These are phyloP conservation scores for Exophiala dermatitidis DNA, from an alignment of 2,329 filamentous ascomycete species.

Conservation along the genomic window DNA sequence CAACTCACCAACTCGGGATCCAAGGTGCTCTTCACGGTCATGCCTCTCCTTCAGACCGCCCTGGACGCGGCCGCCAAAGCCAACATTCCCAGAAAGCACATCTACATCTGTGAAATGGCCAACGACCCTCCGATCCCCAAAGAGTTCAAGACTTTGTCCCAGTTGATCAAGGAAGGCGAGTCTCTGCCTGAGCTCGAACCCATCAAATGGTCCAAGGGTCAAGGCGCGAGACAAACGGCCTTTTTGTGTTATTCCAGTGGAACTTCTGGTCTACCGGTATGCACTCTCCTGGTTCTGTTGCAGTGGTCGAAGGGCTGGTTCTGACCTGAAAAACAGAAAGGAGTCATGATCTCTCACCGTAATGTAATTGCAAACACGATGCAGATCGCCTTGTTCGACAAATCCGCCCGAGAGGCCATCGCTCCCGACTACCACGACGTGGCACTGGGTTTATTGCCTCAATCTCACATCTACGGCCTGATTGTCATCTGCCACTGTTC, in stretches of 20 bases:
- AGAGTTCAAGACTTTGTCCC: conserved; percentile 56
- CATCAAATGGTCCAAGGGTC: conserved; percentile 37
- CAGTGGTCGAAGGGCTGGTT: neutral
- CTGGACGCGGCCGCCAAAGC: conserved; percentile 57
- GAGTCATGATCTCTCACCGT: conserved; percentile 71
- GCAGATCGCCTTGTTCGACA: conserved; percentile 52
- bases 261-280: conserved; percentile 67
- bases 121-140: conserved; percentile 28
- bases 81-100: conserved; percentile 55
- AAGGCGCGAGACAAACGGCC: conserved; percentile 54
- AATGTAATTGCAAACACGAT: conserved; percentile 73
- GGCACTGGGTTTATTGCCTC: conserved; percentile 63
- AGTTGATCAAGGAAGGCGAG: conserved; percentile 57
- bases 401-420: conserved; percentile 36
- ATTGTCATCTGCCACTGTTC: conserved; percentile 61
- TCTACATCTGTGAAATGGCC: conserved; percentile 65
- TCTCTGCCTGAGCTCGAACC: conserved; percentile 35
- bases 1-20: conserved; percentile 64
- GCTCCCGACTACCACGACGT: conserved; percentile 45
- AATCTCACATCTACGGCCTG: conserved; percentile 75
- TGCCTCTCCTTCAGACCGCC: conserved; percentile 57
- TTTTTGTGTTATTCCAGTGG: conserved; percentile 76
- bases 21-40: conserved; percentile 64
- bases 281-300: conserved; percentile 26
- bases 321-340: conserved; percentile 51